These are phyloP conservation scores for Sicyos baderoa DNA, from an alignment of 306 rosid species.

Conservation along the genomic window DNA sequence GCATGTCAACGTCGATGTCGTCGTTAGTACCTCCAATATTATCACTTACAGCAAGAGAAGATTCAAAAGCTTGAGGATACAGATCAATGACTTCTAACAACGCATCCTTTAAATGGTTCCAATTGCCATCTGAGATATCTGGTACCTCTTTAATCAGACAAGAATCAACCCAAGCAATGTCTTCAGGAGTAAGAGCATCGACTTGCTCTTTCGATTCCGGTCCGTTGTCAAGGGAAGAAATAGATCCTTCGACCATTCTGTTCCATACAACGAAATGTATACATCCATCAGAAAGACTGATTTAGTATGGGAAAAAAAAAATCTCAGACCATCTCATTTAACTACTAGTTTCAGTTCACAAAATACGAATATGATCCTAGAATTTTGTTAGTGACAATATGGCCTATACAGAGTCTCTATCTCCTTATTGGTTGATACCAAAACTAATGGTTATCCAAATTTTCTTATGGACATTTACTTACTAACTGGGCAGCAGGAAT, in stretches of 20 bases:
- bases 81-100: conserved; percentile 15
- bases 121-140: conserved; percentile 12
- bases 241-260: conserved; percentile 59
- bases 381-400: background rate
- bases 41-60: conserved; percentile 1
- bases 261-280: conserved; percentile 48
- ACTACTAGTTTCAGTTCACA: background rate
- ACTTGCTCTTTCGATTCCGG: conserved; percentile 3
- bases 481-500: background rate
- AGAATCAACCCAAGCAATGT: conserved; percentile 23
- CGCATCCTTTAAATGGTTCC: conserved; percentile 14
- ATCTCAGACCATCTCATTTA: background rate
- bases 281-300: background rate
- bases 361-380: background rate
- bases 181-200: conserved; percentile 19
- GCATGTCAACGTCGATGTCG: conserved; percentile 4
- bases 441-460: background rate
- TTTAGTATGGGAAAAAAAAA: background rate
- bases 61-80: background rate
- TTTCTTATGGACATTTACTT: background rate
- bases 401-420: background rate
- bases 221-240: conserved; percentile 27
- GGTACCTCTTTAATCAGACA: conserved; percentile 18
- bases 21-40: background rate
- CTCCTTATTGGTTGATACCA: background rate